Evolutionary conservation across 2,329 filamentous ascomycete species (phyloP).

Genomic region (Amphichorda felina): DNA sequence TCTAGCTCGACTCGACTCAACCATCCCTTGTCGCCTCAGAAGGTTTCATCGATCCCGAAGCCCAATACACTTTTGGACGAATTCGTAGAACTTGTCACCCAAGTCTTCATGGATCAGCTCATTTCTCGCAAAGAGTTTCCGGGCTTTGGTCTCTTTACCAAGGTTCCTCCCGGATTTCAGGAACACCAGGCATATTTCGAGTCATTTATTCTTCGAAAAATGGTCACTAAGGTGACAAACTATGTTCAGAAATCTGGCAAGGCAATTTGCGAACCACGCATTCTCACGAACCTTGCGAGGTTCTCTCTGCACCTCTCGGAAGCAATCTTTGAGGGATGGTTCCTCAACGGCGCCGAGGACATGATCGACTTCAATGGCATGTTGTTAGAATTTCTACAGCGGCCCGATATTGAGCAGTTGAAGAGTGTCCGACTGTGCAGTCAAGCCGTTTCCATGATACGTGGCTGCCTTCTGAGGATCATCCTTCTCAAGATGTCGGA

Average conservation of each 20-base stretch:
- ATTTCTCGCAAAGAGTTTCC: constrained; percentile 81
- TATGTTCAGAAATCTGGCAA: constrained; percentile 61
- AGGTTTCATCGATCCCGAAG: constrained; percentile 17
- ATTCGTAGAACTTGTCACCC: constrained; percentile 64
- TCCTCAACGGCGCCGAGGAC: constrained; percentile 73
- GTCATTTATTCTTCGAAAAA: constrained; percentile 71
- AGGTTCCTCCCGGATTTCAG: constrained; percentile 82
- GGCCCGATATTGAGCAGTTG: constrained; percentile 65
- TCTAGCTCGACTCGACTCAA: constrained; percentile 52
- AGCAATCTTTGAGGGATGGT: constrained; percentile 92
- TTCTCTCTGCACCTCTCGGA: constrained; percentile 76
- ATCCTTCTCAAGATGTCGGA: constrained; percentile 76
- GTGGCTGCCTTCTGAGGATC: constrained; percentile 65
- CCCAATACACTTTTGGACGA: constrained; percentile 55
- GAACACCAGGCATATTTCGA: constrained; percentile 95
- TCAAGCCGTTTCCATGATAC: constrained; percentile 67
- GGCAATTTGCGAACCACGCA: constrained; percentile 65
- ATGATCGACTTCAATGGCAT: constrained; percentile 79
- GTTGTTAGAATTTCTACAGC: constrained; percentile 78
- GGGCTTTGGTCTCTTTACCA: constrained; percentile 74
- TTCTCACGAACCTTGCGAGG: constrained; percentile 77
- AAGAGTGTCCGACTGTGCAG: constrained; percentile 90
- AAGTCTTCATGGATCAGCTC: constrained; percentile 77
- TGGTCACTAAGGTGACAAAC: constrained; percentile 58
- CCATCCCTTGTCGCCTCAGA: constrained; percentile 20